Base-by-base conservation (phyloP, 768 basidiomycete species). In the Trametes villosa region DNA sequence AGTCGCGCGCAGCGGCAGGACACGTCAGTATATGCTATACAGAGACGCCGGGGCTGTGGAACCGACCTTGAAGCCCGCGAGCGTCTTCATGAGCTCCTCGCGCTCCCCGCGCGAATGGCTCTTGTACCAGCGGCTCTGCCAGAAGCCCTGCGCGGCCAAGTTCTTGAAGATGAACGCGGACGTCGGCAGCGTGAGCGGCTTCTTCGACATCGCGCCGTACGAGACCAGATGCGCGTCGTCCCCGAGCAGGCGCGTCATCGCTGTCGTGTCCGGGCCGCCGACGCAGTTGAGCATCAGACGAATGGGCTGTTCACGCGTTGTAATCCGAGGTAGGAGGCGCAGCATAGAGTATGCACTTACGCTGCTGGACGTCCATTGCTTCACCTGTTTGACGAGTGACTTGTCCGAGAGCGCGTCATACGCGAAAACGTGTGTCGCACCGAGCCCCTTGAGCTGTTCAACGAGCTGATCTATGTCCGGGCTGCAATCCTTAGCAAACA, bases 141-240 rank as follows among this genome's bases (percentile, higher is more conserved):
- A 93, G 72, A 88, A 92, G 6, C 91, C 93, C 50, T 84, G 87
- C 24, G 81, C 79, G 0, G 81, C 87, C 64, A 95, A 77, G 71
- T 92, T 89, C 64, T 87, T 92, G 79, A 96, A 96, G 60, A 96
- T 93, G 74, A 92, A 88, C 22, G 86, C 76, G 0, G 89, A 89
- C 0, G 90, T 87, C 1, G 94, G 89, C 22, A 96, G 71, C 1
- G 85, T 81, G 18, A 96, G 72, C 0, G 93, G 91, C 53, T 88
- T 81, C 70, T 89, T 93, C 1, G 93, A 89, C 93, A 96, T 95
- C 6, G 90, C 92, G 29, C 94, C 94, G 55, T 95, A 96, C 0
- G 94, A 92, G 9, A 94, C 87, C 13, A 94, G 79, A 63, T 90
- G 88, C 3, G 88, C 85, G 64, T 88, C 76, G 42, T 78, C 74